Conservation (phyloP, 768 basidiomycete genomes). For the Suillus variegatus region DNA sequence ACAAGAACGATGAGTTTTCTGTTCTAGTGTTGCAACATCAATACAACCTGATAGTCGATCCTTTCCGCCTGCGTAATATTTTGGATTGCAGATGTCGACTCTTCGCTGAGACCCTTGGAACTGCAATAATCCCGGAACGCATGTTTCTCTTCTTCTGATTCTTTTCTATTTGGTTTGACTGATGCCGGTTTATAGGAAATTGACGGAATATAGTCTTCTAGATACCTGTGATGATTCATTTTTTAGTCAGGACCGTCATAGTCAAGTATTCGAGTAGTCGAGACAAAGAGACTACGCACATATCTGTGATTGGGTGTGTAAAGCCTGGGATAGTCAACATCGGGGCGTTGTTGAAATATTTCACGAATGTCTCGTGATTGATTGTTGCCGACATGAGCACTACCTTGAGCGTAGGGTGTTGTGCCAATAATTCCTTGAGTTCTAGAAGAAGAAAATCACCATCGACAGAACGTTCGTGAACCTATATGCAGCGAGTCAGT, state of each 20-base stretch:
- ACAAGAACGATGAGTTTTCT: background rate
- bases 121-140: constrained; percentile 50
- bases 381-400: constrained; percentile 95
- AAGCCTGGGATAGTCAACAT: constrained; percentile 83
- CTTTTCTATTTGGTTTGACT: constrained; percentile 31
- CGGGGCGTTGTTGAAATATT: constrained; percentile 83
- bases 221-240: constrained; percentile 52
- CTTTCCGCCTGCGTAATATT: constrained; percentile 59
- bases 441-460: constrained; percentile 88
- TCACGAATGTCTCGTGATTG: constrained; percentile 81
- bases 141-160: constrained; percentile 38
- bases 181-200: constrained; percentile 56
- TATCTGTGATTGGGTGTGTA: constrained; percentile 75
- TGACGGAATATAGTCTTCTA: constrained; percentile 73
- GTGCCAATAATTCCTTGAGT: constrained; percentile 70
- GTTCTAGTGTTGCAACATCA: background rate
- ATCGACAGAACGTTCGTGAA: constrained; percentile 91
- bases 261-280: background rate
- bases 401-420: constrained; percentile 69
- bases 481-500: constrained; percentile 42
- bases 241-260: background rate
- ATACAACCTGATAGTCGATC: constrained; percentile 70
- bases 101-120: constrained; percentile 54
- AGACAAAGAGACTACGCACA: constrained; percentile 40
- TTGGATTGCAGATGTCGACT: constrained; percentile 55